Evolutionary conservation across 2,329 filamentous ascomycete genomes (phyloP).

Genomic region (Gaeumannomyces sp.): DNA sequence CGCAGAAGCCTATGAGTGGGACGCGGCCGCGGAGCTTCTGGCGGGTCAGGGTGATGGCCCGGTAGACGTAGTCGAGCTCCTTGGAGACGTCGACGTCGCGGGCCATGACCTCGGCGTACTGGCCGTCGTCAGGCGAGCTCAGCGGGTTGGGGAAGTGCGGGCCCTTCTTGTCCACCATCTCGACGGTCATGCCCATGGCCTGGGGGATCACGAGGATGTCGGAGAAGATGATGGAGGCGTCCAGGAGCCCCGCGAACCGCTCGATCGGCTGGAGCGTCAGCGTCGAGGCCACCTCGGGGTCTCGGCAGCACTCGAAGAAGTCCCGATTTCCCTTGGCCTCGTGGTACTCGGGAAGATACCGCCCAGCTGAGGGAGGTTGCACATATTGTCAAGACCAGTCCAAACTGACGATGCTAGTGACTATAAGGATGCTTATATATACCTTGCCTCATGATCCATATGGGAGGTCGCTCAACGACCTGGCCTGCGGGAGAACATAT

Average conservation of each 20-base stretch:
- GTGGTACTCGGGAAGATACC: slow-evolving; percentile 97
- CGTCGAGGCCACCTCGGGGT: slow-evolving; percentile 85
- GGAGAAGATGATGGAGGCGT: slow-evolving; percentile 97
- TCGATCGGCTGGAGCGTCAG: slow-evolving; percentile 93
- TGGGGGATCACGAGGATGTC: slow-evolving; percentile 97
- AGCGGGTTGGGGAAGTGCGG: slow-evolving; percentile 89
- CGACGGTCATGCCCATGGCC: slow-evolving; percentile 96
- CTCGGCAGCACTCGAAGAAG: slow-evolving; percentile 97
- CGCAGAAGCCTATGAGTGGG: slow-evolving; percentile 92
- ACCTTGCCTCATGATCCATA: slow-evolving; percentile 99
- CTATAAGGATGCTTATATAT: slow-evolving; percentile 25
- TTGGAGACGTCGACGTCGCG: slow-evolving; percentile 76
- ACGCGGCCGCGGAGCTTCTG: slow-evolving; percentile 83
- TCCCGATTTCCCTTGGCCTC: slow-evolving; percentile 84
- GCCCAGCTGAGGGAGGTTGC: slow-evolving; percentile 59
- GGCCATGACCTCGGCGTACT: slow-evolving; percentile 72
- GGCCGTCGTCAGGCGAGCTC: slow-evolving; percentile 68
- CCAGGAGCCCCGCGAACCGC: slow-evolving; percentile 81
- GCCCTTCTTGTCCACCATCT: slow-evolving; percentile 97
- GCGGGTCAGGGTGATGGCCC: slow-evolving; percentile 85
- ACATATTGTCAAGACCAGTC: neutral
- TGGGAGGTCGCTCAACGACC: slow-evolving; percentile 84
- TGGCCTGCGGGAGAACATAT: slow-evolving; percentile 52
- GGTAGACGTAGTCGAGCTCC: slow-evolving; percentile 90
- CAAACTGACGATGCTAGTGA: neutral